phyloP scores from a whole-genome alignment of 2,329 filamentous ascomycete genomes.

The Ceratocystiopsis minuta region DNA sequence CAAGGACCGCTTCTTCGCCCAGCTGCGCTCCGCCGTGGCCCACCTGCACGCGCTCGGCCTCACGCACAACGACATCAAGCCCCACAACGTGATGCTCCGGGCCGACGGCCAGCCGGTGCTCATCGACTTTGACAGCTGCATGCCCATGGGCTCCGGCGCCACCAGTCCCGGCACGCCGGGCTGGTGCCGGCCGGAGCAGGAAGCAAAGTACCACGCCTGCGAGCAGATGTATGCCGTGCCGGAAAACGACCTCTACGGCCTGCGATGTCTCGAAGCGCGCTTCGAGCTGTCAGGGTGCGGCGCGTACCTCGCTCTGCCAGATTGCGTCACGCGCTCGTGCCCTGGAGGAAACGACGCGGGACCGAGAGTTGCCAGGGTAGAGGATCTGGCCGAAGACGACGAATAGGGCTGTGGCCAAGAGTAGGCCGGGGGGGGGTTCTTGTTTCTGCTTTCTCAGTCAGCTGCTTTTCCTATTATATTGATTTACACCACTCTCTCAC shows the following conservation, averaged over 20 bases:
- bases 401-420: too few species aligned
- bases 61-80: constrained; percentile 10
- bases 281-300: too few species aligned
- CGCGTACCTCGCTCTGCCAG: too few species aligned
- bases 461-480: too few species aligned
- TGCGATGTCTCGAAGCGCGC: background rate
- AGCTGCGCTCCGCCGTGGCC: constrained; percentile 3
- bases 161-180: background rate
- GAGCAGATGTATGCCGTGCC: background rate
- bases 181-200: background rate
- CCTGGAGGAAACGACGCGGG: too few species aligned
- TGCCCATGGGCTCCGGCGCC: background rate
- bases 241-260: background rate
- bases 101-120: constrained; percentile 2
- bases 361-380: too few species aligned
- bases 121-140: constrained; percentile 5
- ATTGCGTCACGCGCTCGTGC: too few species aligned
- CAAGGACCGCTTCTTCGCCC: background rate
- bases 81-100: constrained; percentile 2
- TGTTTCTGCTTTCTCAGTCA: too few species aligned
- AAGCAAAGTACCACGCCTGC: background rate
- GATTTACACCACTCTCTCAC: too few species aligned
- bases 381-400: too few species aligned
- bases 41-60: constrained; percentile 6
- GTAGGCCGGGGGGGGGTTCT: too few species aligned